Conservation (phyloP, 202 grass and related monocot species). For the Carex arenaria region DNA sequence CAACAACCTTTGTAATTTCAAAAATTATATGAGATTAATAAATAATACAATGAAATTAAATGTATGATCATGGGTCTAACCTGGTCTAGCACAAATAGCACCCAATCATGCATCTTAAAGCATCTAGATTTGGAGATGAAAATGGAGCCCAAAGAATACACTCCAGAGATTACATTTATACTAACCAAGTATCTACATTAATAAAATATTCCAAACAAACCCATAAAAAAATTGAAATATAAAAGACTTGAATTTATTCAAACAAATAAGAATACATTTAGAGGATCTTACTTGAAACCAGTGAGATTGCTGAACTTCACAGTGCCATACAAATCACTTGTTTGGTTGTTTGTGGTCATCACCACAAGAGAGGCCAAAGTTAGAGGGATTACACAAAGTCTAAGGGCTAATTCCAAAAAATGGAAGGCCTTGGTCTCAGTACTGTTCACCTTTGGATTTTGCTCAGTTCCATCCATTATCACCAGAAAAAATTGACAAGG, state of each 20-base stretch:
- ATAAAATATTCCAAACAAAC: background rate
- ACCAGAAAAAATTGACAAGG: background rate
- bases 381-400: constrained; percentile 56
- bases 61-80: constrained; percentile 9
- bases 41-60: too few relatives aligned
- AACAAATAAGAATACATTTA: background rate
- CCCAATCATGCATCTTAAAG: constrained; percentile 39
- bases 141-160: constrained; percentile 42
- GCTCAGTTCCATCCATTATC: constrained; percentile 15
- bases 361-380: constrained; percentile 48
- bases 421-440: constrained; percentile 13
- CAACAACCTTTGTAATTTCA: background rate
- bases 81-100: constrained; percentile 63
- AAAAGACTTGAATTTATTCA: background rate
- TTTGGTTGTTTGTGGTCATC: constrained; percentile 64
- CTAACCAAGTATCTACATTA: constrained; percentile 57
- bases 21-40: background rate
- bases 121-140: constrained; percentile 30
- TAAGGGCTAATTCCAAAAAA: constrained; percentile 45
- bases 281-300: constrained; percentile 56
- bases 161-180: constrained; percentile 52
- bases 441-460: background rate
- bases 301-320: constrained; percentile 57
- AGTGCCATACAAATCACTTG: constrained; percentile 59
- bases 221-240: background rate